Percentiles rank a stretch among this genome's conserved stretches.
Conservation (phyloP, 1,284 basidiomycete species). For the Rhizoctonia solani region DNA sequence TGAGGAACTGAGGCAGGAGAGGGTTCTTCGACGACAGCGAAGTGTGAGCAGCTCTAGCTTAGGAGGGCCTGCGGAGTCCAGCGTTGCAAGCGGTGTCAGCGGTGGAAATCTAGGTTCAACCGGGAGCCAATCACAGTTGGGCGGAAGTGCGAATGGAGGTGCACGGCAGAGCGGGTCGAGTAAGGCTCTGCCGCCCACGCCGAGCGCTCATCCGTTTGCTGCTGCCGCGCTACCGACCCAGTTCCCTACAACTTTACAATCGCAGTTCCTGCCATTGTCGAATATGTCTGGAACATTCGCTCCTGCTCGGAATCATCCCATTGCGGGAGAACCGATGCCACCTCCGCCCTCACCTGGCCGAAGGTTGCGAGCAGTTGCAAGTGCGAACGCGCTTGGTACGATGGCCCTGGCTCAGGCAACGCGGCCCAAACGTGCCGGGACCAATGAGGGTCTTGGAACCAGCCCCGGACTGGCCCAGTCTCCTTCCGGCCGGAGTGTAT, state of each 20-base stretch:
- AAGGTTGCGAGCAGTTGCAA: constrained; percentile 18
- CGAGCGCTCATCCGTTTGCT: background rate
- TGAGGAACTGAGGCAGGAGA: constrained; percentile 17
- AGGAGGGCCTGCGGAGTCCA: constrained; percentile 10
- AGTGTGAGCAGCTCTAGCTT: constrained; percentile 29
- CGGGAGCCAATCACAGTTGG: constrained; percentile 1
- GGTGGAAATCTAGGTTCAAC: constrained; percentile 1
- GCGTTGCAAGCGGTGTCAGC: constrained; percentile 26
- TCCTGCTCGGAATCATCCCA: constrained; percentile 20
- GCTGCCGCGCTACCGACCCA: constrained; percentile 9
- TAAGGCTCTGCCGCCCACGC: constrained; percentile 3
- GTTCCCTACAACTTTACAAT: constrained; percentile 24
- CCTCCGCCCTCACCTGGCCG: constrained; percentile 26
- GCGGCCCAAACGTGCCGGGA: constrained; percentile 22
- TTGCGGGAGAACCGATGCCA: constrained; percentile 28
- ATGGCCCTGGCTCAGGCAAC: constrained; percentile 6
- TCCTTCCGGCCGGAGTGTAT: background rate
- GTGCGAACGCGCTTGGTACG: constrained; percentile 21
- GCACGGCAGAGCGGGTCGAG: constrained; percentile 5
- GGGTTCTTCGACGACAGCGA: constrained; percentile 17
- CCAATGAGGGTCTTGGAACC: constrained; percentile 24
- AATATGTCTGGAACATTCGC: background rate
- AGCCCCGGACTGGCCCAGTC: background rate
- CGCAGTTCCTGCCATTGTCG: constrained; percentile 8
- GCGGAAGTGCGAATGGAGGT: background rate